These are phyloP conservation scores for Leersia perrieri DNA, from an alignment of 176 grass and related monocot genomes.

Conservation along the genomic window DNA sequence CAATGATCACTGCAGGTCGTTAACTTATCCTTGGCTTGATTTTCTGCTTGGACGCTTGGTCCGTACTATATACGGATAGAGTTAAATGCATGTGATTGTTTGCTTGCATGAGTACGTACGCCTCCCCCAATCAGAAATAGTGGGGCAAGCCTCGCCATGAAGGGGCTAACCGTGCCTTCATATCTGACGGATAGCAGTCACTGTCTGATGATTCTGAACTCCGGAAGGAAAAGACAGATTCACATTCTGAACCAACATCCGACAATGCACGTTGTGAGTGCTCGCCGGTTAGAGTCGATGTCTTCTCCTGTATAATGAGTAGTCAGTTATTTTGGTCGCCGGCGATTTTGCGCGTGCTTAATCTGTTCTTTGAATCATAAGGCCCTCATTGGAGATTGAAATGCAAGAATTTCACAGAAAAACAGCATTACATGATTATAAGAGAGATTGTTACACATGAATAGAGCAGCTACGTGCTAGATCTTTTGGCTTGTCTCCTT, in stretches of 20 bases:
- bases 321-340: neutral
- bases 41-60: neutral
- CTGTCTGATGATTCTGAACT: neutral
- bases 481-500: neutral
- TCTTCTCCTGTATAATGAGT: neutral
- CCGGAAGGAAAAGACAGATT: neutral
- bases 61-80: neutral
- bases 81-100: neutral
- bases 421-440: neutral
- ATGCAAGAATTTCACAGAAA: neutral
- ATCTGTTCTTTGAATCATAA: neutral
- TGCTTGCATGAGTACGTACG: neutral
- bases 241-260: conserved; percentile 26
- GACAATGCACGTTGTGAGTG: conserved; percentile 23
- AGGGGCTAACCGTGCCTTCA: neutral
- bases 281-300: neutral
- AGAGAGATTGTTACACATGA: neutral
- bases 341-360: neutral
- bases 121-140: neutral
- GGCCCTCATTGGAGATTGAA: no score
- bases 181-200: conserved; percentile 19
- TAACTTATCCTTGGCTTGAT: neutral
- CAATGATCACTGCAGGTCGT: neutral
- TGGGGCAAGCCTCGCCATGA: neutral
- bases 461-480: neutral